These are phyloP conservation scores for Linanthus parryae DNA, from an alignment of 148 eudicot species.

Conservation along the genomic window DNA sequence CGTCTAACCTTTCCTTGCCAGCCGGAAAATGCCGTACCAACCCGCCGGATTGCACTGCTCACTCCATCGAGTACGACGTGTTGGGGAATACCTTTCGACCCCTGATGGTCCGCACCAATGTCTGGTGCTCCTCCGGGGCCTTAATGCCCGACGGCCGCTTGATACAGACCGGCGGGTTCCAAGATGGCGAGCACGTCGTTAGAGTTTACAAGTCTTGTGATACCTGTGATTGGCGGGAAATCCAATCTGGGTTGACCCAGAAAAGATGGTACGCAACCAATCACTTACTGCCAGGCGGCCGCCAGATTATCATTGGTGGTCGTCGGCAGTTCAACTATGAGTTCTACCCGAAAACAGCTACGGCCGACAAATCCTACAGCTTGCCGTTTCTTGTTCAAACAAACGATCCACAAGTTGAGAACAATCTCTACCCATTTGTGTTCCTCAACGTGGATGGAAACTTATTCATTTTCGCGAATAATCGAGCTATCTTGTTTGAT, in stretches of 20 bases:
- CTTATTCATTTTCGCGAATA: conserved; percentile 72
- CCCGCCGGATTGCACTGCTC: conserved; percentile 61
- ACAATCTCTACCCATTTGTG: conserved; percentile 70
- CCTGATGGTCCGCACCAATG: conserved; percentile 50
- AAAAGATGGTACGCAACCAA: conserved; percentile 56
- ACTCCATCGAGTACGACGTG: conserved; percentile 60
- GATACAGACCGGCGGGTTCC: conserved; percentile 68
- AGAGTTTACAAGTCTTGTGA: conserved; percentile 35
- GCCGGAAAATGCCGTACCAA: conserved; percentile 22
- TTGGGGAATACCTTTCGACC: conserved; percentile 48
- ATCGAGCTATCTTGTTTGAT: conserved; percentile 61
- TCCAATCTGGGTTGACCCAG: conserved; percentile 4
- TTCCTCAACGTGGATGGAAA: conserved; percentile 59
- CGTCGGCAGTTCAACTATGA: conserved; percentile 47
- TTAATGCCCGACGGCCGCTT: conserved; percentile 49
- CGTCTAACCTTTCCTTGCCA: conserved; percentile 35
- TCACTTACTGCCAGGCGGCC: conserved; percentile 60
- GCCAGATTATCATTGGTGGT: conserved; percentile 62
- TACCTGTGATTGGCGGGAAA: conserved; percentile 64
- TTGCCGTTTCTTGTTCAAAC: conserved; percentile 47
- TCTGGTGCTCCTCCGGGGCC: conserved; percentile 84
- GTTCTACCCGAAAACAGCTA: conserved; percentile 42
- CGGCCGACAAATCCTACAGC: not conserved
- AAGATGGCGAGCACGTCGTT: conserved; percentile 54
- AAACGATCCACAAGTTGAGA: conserved; percentile 31